Evolutionary conservation across 139 green algal genomes (phyloP), one percentile per base, ranked within the genome.

Genomic region (Micractinium conductrix): DNA sequence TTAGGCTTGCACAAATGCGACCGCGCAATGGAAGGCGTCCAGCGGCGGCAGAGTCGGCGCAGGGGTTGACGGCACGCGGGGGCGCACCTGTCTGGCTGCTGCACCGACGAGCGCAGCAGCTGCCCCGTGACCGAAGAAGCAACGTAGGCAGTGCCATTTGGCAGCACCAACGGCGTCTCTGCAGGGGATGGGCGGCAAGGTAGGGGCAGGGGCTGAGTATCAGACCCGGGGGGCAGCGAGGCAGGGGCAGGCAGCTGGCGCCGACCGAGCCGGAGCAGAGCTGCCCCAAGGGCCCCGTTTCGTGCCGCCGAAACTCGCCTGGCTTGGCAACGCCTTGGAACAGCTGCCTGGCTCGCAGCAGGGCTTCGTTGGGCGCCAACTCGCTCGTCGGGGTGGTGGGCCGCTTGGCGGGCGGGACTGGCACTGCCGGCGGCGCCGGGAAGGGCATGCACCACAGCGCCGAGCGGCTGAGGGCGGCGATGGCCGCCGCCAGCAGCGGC

Each of bases 151-250:
- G 68, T 45, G 37, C 86, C 81, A 10, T 79, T 44, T 16, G 50
- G 33, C 26, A 55, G 38, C 33, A 87, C 37, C 26, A 80, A 53
- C 16, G 84, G 71, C 16, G 55, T 79, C 69, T 89, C 86, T 91
- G 89, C 81, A n/a, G n/a, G n/a, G 62, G 28, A 10, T 12, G 5
- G n/a, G 62, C 30, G 21, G 62, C 4, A 2, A 70, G 62, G 30
- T 28, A 68, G 62, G 5, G n/a, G n/a, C 30, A 38, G 28, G 62
- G 17, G 60, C 26, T 8, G 30, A 30, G 62, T 30, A 38, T 30
- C 60, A 68, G 14, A 19, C 16, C 16, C 1, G 30, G 3, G 19
- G 22, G 7, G 14, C n/a, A 21, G 28, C 62, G 2, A 40, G 30
- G 12, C 62, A 70, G 35, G 6, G 14, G 30, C 2, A 24, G 35